phyloP scores from a whole-genome alignment of 2,329 filamentous ascomycete genomes.

The Cladosporium velox region DNA sequence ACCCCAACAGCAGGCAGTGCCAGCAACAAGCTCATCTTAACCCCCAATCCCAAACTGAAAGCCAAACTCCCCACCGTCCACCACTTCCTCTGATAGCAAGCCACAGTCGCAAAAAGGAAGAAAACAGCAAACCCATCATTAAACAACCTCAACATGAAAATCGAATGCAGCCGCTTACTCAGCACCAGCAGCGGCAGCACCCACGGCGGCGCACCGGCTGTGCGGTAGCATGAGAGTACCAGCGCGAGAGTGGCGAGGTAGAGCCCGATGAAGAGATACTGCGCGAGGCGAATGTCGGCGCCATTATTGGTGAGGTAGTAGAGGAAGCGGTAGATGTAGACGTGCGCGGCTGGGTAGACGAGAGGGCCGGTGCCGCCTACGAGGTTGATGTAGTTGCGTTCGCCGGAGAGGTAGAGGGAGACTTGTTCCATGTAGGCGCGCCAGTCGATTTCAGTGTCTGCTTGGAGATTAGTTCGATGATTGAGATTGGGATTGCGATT shows the following conservation, averaged over 20 bases:
- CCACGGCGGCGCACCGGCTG: conserved; percentile 79
- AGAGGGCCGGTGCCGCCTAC: conserved; percentile 87
- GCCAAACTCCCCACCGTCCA: conserved; percentile 73
- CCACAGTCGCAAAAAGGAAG: conserved; percentile 81
- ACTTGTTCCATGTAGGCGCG: conserved; percentile 95
- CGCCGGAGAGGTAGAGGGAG: conserved; percentile 73
- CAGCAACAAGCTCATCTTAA: conserved; percentile 92
- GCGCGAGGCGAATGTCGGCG: conserved; percentile 74
- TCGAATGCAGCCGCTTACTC: conserved; percentile 90
- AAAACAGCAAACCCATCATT: conserved; percentile 90
- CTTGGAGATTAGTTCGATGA: not conserved
- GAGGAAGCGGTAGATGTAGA: conserved; percentile 83
- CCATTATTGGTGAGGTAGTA: conserved; percentile 78
- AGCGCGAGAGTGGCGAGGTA: conserved; percentile 75
- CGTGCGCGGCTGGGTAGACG: conserved; percentile 91
- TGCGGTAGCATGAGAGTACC: conserved; percentile 80
- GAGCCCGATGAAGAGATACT: conserved; percentile 76
- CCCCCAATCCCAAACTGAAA: conserved; percentile 79
- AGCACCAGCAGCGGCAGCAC: conserved; percentile 81
- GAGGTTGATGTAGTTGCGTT: conserved; percentile 85
- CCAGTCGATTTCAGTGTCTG: conserved; percentile 99
- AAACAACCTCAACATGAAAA: conserved; percentile 90
- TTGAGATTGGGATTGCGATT: not conserved
- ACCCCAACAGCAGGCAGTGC: conserved; percentile 78
- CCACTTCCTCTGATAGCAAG: conserved; percentile 69